These are phyloP conservation scores for Saussurea involucrata DNA, from an alignment of 129 eudicot species.

Conservation along the genomic window DNA sequence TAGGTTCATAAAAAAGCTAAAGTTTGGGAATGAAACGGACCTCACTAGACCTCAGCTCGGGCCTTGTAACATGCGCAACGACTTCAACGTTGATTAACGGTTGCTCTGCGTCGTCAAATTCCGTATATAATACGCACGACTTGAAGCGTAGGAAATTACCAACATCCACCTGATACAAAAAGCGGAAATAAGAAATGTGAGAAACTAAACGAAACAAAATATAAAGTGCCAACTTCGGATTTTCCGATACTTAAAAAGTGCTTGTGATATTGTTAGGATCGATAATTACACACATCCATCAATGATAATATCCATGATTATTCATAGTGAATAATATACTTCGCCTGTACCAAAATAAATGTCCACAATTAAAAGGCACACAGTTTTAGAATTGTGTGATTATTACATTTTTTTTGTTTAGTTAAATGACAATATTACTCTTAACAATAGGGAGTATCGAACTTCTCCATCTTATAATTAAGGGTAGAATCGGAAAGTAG, in stretches of 20 bases:
- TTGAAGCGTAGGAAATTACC: conserved; percentile 93
- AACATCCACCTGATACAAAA: conserved; percentile 75
- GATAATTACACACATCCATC: neutral
- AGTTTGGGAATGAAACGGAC: conserved; percentile 23
- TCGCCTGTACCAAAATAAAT: neutral
- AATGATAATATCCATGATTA: too few species aligned
- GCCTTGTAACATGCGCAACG: conserved; percentile 97
- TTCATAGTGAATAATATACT: too few species aligned
- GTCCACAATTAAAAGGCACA: neutral
- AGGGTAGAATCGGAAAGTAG: too few species aligned
- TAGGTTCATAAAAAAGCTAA: neutral
- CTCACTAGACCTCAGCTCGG: conserved; percentile 95
- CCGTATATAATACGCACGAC: conserved; percentile 87
- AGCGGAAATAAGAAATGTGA: neutral
- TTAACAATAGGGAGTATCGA: too few species aligned
- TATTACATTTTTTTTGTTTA: too few species aligned
- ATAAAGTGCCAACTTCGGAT: neutral
- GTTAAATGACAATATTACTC: too few species aligned
- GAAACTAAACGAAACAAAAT: neutral
- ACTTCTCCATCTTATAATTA: too few species aligned
- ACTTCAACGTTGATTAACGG: conserved; percentile 93
- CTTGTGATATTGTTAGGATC: neutral
- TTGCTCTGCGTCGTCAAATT: conserved; percentile 61
- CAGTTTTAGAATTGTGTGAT: neutral
- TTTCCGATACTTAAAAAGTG: neutral